Evolutionary conservation across 2,329 filamentous ascomycete genomes (phyloP), one percentile per base, ranked within the genome.

Genomic region (Claviceps capensis): DNA sequence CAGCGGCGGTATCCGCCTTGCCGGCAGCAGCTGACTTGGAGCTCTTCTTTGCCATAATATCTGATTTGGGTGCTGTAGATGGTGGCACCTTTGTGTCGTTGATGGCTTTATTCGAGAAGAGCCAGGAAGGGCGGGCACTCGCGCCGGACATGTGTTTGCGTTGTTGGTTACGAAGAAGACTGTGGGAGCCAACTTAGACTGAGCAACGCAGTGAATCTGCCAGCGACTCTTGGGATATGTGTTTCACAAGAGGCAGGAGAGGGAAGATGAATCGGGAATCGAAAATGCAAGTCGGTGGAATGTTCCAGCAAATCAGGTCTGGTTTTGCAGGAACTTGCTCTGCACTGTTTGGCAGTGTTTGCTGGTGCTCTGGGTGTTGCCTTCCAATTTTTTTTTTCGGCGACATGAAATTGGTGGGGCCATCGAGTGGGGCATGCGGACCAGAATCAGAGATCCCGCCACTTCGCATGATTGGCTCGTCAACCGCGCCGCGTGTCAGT

Each of bases 71-170:
- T 2, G 43, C 17, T 13, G 11, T n/a, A 6, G 34, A 4, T 43
- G 19, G 23, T 37, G 13, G 26, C 17, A 50, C 49, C 38, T 51
- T 48, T 40, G 34, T 37, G 9, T 47, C 48, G 36, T 55, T 57
- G 55, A 53, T 53, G 45, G 60, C 56, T 59, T 72, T 72, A 52
- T 71, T 72, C 47, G 68, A 67, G 56, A 72, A 72, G 50, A 72
- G 65, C 70, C 70, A 72, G 48, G 67, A 58, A 30, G 70, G 70
- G 59, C 64, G 68, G 50, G 58, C 57, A 51, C 50, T 59, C 52
- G 48, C 59, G 46, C 26, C 55, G 52, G 65, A 66, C 67, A 70
- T 70, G 60, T 47, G 50, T 50, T 45, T 40, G 23, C 14, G 47
- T 53, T 34, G 30, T 4, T 34, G 30, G 30, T 34, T 34, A 11